Base-by-base conservation (phyloP, 108 stramenopile genomes). In the Poteriospumella lacustris region DNA sequence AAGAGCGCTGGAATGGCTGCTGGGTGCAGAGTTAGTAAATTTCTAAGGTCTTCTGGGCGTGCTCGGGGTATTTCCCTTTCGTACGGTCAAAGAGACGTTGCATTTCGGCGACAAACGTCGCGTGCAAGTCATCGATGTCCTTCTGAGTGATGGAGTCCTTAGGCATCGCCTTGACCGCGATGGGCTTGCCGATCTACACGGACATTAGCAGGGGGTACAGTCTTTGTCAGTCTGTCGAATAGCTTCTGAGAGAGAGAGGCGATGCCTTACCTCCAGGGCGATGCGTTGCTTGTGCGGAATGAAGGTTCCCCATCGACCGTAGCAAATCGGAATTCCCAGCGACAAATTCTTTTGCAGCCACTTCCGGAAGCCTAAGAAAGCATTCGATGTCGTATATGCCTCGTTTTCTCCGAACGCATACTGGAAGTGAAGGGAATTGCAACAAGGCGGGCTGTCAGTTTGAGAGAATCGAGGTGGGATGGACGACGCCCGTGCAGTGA, bases 341-440 rank as follows among this genome's bases (percentile, higher is more conserved):
- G 15, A 33, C 28, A 73, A 56, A 34, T 73, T 73, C 15, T 39
- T 56, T 56, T 73, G 70, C 42, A 73, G 42, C 70, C 70, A 73
- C 26, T 12, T 12, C 36, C 70, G 70, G 28, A 73, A 73, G 33
- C 70, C 70, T 73, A 24, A 28, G 19, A 68, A 40, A 39, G 36
- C 19, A 39, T 73, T 38, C 9, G 70, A 34, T 38, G 47, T 26
- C 9, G 43, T 12, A 42, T 34, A 73, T 24, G 33, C 43, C 33
- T 73, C 70, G 36, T 73, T 73, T 56, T 73, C 70, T 73, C 70
- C 70, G 36, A 73, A 73, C 38, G 40, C 5, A 42, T 73, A 73
- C 36, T 73, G 42, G 36, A 3, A 73, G 31, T 12, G 36, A 31
- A 64, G 15, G 15, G 36, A 34, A 34, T 5, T 34, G 5, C 36